Conservation (phyloP, 2,329 filamentous ascomycete species). For the Neofusicoccum ribis region DNA sequence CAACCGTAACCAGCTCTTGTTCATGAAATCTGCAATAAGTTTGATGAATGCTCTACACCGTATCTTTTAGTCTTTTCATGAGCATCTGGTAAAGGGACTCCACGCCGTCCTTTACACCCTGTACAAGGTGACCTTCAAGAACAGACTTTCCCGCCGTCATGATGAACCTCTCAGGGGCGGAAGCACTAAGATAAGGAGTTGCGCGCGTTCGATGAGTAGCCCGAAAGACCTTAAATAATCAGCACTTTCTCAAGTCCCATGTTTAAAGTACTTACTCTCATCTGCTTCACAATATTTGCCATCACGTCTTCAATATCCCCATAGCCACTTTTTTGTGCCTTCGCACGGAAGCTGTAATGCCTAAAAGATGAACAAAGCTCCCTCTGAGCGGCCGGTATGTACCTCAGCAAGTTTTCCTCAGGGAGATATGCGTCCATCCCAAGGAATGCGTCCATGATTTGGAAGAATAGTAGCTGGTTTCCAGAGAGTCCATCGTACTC, state of each 20-base stretch:
- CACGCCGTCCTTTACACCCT: background rate
- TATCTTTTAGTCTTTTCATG: background rate
- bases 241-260: background rate
- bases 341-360: background rate
- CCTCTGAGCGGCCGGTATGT: conserved; percentile 25
- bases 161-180: background rate
- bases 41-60: background rate
- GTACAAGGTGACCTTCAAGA: background rate
- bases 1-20: too few relatives aligned
- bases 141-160: background rate
- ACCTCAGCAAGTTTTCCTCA: conserved; percentile 23
- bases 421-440: conserved; percentile 35
- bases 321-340: background rate
- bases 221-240: background rate
- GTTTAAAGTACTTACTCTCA: background rate
- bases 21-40: too few relatives aligned
- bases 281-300: background rate
- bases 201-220: too few relatives aligned
- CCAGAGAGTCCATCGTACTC: conserved; percentile 40
- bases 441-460: conserved; percentile 39
- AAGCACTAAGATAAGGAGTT: background rate
- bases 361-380: background rate
- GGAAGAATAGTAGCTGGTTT: conserved; percentile 39
- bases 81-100: background rate
- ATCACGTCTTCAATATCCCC: background rate